Evolutionary conservation across 2,329 filamentous ascomycete genomes (phyloP).

Genomic region (Mariannaea sp.): DNA sequence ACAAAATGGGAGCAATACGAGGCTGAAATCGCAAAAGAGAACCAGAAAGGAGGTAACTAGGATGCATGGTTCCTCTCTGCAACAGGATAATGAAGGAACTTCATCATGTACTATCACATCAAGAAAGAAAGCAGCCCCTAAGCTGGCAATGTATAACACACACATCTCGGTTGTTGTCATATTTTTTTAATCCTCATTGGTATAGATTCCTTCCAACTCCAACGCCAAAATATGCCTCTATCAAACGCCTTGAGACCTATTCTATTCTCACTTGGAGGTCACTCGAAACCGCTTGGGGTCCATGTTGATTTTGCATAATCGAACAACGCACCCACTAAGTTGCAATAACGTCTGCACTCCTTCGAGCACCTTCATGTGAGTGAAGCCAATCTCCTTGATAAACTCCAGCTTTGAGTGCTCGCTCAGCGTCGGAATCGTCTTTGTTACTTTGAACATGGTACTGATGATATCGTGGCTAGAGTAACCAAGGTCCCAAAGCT

Average conservation of each 20-base stretch:
- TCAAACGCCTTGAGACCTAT: slow-evolving; percentile 8
- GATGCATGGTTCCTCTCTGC: slow-evolving; percentile 4
- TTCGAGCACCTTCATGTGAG: slow-evolving; percentile 98
- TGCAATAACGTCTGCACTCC: slow-evolving; percentile 95
- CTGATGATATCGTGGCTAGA: slow-evolving; percentile 99
- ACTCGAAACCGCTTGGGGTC: slow-evolving; percentile 77
- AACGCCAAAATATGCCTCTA: slow-evolving; percentile 43
- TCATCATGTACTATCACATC: slow-evolving; percentile 26
- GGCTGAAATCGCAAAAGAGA: slow-evolving; percentile 58
- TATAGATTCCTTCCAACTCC: slow-evolving; percentile 32
- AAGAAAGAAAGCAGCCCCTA: slow-evolving; percentile 16
- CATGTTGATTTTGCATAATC: slow-evolving; percentile 96
- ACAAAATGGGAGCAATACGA: slow-evolving; percentile 73
- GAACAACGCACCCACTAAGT: slow-evolving; percentile 87
- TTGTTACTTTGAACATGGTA: slow-evolving; percentile 99
- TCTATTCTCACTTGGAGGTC: slow-evolving; percentile 40
- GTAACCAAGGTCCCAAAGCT: slow-evolving; percentile 94
- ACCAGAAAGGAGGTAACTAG: slow-evolving; percentile 40
- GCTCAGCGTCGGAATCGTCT: slow-evolving; percentile 87
- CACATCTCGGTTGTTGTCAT: slow-evolving; percentile 20
- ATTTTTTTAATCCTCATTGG: slow-evolving; percentile 24
- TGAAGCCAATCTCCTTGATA: slow-evolving; percentile 98
- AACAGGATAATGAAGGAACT: slow-evolving; percentile 8
- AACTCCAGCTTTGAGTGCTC: slow-evolving; percentile 97
- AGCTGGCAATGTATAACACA: slow-evolving; percentile 33